A percentile compares a stretch with the other conserved stretches of the same genome.
phyloP scores from a whole-genome alignment of 148 eudicot species.

The Mesembryanthemum crystallinum region DNA sequence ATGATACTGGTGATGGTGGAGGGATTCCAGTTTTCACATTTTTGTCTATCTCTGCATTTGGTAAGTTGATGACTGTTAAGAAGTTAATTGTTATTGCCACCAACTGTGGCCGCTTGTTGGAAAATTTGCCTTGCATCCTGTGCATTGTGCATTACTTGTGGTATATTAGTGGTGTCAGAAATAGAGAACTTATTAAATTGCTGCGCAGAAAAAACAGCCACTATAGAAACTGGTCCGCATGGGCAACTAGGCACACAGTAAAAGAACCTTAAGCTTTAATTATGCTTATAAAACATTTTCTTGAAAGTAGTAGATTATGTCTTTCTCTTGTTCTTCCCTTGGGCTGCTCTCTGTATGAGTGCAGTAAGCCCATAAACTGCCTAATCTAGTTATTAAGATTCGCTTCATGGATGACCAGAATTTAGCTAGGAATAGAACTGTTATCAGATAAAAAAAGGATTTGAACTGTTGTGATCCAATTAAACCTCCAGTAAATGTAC shows the following conservation, averaged over 20 bases:
- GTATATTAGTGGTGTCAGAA: too few relatives aligned
- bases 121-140: neutral
- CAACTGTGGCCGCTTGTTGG: neutral
- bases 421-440: neutral
- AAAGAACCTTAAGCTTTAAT: neutral
- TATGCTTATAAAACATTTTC: neutral
- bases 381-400: neutral
- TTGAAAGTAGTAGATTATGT: neutral
- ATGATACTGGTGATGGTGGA: constrained; percentile 85
- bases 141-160: too few relatives aligned
- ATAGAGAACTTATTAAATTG: neutral
- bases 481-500: neutral
- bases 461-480: neutral
- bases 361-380: neutral
- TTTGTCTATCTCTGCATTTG: constrained; percentile 57
- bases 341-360: neutral
- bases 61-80: constrained; percentile 40
- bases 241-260: neutral
- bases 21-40: constrained; percentile 69
- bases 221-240: neutral
- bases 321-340: neutral
- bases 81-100: neutral
- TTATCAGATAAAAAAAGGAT: too few relatives aligned
- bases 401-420: neutral
- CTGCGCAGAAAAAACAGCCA: neutral